phyloP scores from a whole-genome alignment of 2,329 filamentous ascomycete species.

The Mollisiaceae sp. region DNA sequence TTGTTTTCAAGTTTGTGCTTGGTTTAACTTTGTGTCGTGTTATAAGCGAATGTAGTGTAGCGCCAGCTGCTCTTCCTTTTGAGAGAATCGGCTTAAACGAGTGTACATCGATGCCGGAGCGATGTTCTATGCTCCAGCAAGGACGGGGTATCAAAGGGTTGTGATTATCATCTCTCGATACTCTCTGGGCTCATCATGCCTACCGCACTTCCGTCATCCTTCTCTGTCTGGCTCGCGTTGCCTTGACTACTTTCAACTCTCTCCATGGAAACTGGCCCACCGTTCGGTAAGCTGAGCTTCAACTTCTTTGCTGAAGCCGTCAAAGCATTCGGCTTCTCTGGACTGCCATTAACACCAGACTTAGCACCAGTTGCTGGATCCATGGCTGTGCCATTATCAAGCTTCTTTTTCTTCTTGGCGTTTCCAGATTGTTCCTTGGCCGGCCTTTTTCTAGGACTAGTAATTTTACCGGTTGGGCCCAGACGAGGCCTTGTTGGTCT shows the following conservation, averaged over 20 bases:
- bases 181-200: conserved; percentile 89
- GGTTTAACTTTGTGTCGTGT: background rate
- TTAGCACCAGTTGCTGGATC: conserved; percentile 40
- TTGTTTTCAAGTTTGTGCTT: background rate
- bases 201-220: conserved; percentile 69
- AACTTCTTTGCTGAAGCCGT: conserved; percentile 57
- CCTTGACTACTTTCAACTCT: conserved; percentile 61
- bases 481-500: conserved; percentile 65
- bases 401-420: conserved; percentile 87
- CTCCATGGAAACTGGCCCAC: conserved; percentile 56
- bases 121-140: background rate
- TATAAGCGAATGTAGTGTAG: background rate
- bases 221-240: conserved; percentile 60
- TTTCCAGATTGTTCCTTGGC: conserved; percentile 82
- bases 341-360: conserved; percentile 44
- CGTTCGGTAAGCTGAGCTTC: conserved; percentile 45
- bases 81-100: background rate
- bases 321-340: conserved; percentile 47
- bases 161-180: conserved; percentile 34
- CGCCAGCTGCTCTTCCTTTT: background rate
- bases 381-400: conserved; percentile 55
- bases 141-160: background rate
- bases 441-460: conserved; percentile 80
- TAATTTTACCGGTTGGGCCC: conserved; percentile 82
- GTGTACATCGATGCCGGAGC: background rate